phyloP scores from a whole-genome alignment of 108 stramenopile species.

The Fragilariopsis cylindrus region DNA sequence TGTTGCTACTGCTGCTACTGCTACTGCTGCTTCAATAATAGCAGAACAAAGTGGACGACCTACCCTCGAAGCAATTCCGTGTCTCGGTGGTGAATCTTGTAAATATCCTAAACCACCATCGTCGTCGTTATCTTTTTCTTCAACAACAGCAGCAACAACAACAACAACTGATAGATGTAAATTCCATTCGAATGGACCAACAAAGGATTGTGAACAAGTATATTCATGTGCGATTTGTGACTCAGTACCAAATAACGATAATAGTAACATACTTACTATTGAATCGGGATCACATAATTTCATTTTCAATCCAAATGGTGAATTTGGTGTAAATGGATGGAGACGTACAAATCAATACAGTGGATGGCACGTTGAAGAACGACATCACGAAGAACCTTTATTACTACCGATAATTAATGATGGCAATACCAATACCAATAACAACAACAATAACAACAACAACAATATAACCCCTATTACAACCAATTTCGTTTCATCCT shows the following conservation, averaged over 20 bases:
- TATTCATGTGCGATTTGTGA: constrained; percentile 55
- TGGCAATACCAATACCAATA: too few species aligned
- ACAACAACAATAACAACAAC: not conserved
- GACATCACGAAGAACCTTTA: too few species aligned
- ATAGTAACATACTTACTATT: not conserved
- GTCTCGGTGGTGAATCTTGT: constrained; percentile 40
- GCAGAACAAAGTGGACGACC: constrained; percentile 22
- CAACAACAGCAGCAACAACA: not conserved
- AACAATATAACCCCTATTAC: constrained; percentile 34
- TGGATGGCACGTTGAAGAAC: not conserved
- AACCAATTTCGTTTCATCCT: constrained; percentile 65
- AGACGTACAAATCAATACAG: constrained; percentile 4
- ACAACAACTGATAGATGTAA: too few species aligned
- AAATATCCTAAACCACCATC: constrained; percentile 46
- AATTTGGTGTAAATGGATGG: constrained; percentile 50
- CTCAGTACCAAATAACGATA: constrained; percentile 1
- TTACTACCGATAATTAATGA: too few species aligned
- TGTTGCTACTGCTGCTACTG: not conserved
- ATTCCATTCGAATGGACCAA: constrained; percentile 55
- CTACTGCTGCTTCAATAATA: too few species aligned
- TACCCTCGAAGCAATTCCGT: constrained; percentile 48
- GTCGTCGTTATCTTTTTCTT: too few species aligned
- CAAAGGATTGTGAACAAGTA: constrained; percentile 56
- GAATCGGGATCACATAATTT: constrained; percentile 58
- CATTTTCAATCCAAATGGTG: constrained; percentile 62